Conservation (phyloP, 2,329 filamentous ascomycete species). For the Endothia cerciana region DNA sequence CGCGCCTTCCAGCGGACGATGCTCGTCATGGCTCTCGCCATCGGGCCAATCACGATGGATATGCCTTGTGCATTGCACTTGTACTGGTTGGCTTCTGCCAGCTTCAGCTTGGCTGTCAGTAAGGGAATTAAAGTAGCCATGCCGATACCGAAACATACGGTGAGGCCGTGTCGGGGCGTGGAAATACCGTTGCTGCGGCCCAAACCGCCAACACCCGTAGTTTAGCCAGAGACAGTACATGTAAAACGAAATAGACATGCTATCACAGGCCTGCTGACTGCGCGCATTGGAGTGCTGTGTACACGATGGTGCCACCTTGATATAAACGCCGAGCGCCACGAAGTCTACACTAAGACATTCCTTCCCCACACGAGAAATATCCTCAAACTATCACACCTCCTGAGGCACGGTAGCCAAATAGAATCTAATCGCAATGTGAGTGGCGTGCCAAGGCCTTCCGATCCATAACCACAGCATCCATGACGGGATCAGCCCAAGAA, state of each 20-base stretch:
- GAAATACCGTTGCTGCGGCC: conserved; percentile 29
- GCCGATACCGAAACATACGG: conserved; percentile 31
- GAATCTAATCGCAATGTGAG: background rate
- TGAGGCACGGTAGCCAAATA: background rate
- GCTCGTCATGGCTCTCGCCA: conserved; percentile 36
- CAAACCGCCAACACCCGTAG: background rate
- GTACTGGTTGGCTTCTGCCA: conserved; percentile 47
- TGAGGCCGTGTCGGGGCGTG: conserved; percentile 31
- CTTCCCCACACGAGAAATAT: background rate
- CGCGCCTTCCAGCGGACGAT: conserved; percentile 37
- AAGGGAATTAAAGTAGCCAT: conserved; percentile 33
- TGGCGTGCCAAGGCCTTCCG: background rate
- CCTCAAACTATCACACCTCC: background rate
- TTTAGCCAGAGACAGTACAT: background rate
- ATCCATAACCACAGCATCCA: background rate
- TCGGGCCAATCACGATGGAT: conserved; percentile 44
- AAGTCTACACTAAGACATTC: background rate
- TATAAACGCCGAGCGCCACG: background rate
- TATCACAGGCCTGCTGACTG: background rate
- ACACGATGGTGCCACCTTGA: background rate
- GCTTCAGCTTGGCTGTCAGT: conserved; percentile 32
- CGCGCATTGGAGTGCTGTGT: background rate
- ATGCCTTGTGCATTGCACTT: conserved; percentile 49
- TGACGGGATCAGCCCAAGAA: conserved; percentile 64
- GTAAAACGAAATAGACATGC: background rate